A percentile compares a stretch with the other conserved stretches of the same genome.
These are phyloP conservation scores for Kazachstania bromeliacearum DNA, from an alignment of 805 yeast genomes.

Conservation along the genomic window DNA sequence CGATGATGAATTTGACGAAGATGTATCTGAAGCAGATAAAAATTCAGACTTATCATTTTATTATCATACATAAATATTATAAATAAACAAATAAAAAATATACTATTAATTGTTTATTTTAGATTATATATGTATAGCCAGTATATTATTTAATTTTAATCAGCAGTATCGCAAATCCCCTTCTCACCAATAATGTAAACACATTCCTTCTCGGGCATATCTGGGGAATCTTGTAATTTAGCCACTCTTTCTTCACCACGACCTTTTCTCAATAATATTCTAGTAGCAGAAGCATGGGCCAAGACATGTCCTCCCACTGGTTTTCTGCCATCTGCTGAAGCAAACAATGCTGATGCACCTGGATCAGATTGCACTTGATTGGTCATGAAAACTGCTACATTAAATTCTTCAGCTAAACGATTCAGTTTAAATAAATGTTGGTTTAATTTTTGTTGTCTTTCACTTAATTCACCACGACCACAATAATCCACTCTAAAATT, in stretches of 20 bases:
- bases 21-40: background rate
- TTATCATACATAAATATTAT: background rate
- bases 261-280: conserved; percentile 65
- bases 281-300: conserved; percentile 74
- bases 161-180: conserved; percentile 47
- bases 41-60: background rate
- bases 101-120: background rate
- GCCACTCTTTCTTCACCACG: conserved; percentile 76
- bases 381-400: conserved; percentile 64
- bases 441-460: conserved; percentile 62
- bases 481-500: conserved; percentile 69
- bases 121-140: no score
- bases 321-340: conserved; percentile 73
- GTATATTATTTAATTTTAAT: no score
- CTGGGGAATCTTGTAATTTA: conserved; percentile 71
- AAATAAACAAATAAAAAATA: background rate
- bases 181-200: conserved; percentile 63
- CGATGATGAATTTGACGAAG: conserved; percentile 1
- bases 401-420: conserved; percentile 67
- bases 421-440: conserved; percentile 44
- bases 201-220: conserved; percentile 73
- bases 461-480: conserved; percentile 70
- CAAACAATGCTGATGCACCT: conserved; percentile 71
- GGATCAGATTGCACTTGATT: conserved; percentile 81
- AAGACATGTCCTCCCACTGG: conserved; percentile 79